Evolutionary conservation across 1,284 basidiomycete genomes (phyloP).

Genomic region (Melanopsichium pennsylvanicum): DNA sequence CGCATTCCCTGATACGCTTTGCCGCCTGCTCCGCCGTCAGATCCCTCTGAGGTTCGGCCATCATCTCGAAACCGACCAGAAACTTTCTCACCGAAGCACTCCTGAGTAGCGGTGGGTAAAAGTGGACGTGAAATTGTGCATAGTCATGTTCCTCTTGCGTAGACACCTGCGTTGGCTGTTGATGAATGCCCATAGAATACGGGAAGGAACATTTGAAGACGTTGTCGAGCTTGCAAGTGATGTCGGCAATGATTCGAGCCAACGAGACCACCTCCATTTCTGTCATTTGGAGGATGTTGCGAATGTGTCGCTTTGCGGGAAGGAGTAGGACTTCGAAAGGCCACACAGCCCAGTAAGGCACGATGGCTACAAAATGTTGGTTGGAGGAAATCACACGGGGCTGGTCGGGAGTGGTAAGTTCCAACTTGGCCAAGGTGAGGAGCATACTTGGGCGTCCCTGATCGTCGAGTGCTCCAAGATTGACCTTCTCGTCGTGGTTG

Average conservation of each 20-base stretch:
- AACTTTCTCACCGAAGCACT: constrained; percentile 87
- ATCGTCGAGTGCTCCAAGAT: constrained; percentile 71
- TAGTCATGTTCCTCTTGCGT: constrained; percentile 65
- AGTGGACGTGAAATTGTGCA: constrained; percentile 88
- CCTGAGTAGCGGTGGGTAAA: constrained; percentile 84
- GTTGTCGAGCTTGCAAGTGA: constrained; percentile 61
- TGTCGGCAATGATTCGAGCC: constrained; percentile 68
- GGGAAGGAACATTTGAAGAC: constrained; percentile 77
- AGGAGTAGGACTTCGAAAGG: constrained; percentile 81
- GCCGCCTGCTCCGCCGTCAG: constrained; percentile 91
- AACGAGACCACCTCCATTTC: constrained; percentile 39
- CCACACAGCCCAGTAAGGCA: constrained; percentile 97
- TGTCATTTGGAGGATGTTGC: constrained; percentile 48
- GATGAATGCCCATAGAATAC: constrained; percentile 88
- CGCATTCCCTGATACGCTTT: constrained; percentile 70
- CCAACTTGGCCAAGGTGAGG: constrained; percentile 82
- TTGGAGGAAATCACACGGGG: constrained; percentile 76
- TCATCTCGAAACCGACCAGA: constrained; percentile 89
- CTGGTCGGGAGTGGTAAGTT: constrained; percentile 71
- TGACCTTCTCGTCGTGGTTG: constrained; percentile 25
- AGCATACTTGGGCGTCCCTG: constrained; percentile 77
- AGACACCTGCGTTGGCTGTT: constrained; percentile 74
- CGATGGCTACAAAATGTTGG: constrained; percentile 82
- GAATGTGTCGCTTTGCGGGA: constrained; percentile 49
- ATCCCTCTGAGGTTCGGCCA: constrained; percentile 90